Conservation (phyloP, 768 basidiomycete genomes). For the Tricholoma furcatifolium region DNA sequence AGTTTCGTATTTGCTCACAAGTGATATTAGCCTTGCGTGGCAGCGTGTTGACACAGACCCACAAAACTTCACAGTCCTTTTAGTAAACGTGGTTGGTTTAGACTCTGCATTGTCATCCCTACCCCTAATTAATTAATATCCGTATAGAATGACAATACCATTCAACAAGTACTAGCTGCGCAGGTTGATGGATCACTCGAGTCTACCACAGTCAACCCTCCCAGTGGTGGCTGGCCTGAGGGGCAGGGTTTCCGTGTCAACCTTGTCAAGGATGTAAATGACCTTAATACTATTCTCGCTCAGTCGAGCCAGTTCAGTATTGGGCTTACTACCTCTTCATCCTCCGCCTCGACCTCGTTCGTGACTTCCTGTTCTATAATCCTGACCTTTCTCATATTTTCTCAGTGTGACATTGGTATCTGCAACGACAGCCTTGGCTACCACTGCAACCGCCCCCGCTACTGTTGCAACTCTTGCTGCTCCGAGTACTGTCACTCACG, state of each 20-base stretch:
- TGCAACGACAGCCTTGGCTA: background rate
- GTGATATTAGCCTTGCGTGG: slow-evolving; percentile 54
- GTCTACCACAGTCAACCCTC: slow-evolving; percentile 44
- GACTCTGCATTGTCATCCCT: background rate
- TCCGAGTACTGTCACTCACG: background rate
- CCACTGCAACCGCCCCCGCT: background rate
- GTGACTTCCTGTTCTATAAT: slow-evolving; percentile 7
- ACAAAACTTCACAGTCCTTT: slow-evolving; percentile 63
- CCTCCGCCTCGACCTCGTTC: slow-evolving; percentile 21
- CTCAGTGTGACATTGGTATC: background rate
- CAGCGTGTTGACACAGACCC: slow-evolving; percentile 63
- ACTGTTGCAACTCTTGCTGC: background rate
- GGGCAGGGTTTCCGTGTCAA: slow-evolving; percentile 71
- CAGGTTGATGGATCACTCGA: slow-evolving; percentile 49
- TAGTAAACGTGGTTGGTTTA: slow-evolving; percentile 58
- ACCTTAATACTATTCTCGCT: slow-evolving; percentile 58
- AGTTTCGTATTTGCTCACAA: background rate
- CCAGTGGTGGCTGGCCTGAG: slow-evolving; percentile 64
- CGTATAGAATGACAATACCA: slow-evolving; percentile 32
- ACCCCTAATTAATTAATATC: slow-evolving; percentile 4
- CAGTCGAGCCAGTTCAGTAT: slow-evolving; percentile 67
- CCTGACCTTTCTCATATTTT: background rate
- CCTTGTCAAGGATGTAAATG: slow-evolving; percentile 49
- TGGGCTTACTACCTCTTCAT: slow-evolving; percentile 21
- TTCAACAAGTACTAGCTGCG: slow-evolving; percentile 51